A percentile compares a stretch with the other conserved stretches of the same genome.
These are phyloP conservation scores for Testicularia cyperi DNA, from an alignment of 1,284 basidiomycete species.

Conservation along the genomic window DNA sequence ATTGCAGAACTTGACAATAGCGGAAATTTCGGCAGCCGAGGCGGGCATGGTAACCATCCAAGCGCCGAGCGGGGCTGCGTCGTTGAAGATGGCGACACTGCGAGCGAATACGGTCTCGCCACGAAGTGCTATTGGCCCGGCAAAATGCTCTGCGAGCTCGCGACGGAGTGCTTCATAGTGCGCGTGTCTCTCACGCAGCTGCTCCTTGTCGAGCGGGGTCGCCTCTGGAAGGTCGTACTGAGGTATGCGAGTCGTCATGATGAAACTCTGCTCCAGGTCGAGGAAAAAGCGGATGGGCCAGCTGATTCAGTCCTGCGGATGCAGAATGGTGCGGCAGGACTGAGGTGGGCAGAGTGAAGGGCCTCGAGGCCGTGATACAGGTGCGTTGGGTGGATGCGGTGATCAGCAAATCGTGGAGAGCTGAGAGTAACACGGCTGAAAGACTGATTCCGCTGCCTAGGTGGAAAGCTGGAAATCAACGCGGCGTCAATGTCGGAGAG, in stretches of 20 bases:
- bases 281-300: background rate
- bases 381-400: too few species aligned
- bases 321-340: slow-evolving; percentile 40
- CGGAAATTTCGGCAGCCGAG: slow-evolving; percentile 31
- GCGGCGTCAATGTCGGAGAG: too few species aligned
- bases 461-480: too few species aligned
- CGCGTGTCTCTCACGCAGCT: slow-evolving; percentile 13
- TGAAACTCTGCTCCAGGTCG: background rate
- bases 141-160: slow-evolving; percentile 16
- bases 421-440: too few species aligned
- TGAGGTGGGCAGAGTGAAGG: slow-evolving; percentile 1
- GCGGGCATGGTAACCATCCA: slow-evolving; percentile 43
- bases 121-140: slow-evolving; percentile 29
- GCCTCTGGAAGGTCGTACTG: slow-evolving; percentile 34
- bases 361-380: slow-evolving; percentile 30
- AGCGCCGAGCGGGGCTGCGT: slow-evolving; percentile 38
- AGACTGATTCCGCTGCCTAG: too few species aligned
- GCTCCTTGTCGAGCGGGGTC: slow-evolving; percentile 20
- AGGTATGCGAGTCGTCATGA: slow-evolving; percentile 22
- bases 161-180: slow-evolving; percentile 20
- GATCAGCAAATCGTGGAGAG: too few species aligned
- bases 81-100: slow-evolving; percentile 45
- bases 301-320: slow-evolving; percentile 14
- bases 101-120: slow-evolving; percentile 29
- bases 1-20: slow-evolving; percentile 65